phyloP scores from a whole-genome alignment of 2,329 filamentous ascomycete species.

The Sporothrix sp. region DNA sequence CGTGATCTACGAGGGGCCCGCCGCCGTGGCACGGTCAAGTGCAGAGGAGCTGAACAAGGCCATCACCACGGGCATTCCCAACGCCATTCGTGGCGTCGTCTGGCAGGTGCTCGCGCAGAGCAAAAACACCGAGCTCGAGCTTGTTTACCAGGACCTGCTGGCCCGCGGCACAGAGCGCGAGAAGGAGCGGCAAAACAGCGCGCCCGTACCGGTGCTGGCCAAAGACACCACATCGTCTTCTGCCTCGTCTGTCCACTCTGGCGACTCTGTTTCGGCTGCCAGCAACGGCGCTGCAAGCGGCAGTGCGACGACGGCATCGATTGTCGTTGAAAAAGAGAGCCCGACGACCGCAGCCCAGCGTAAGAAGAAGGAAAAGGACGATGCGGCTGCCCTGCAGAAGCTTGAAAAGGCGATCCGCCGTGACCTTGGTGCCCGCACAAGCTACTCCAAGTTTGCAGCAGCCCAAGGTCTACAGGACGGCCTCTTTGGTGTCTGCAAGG shows the following conservation, averaged over 20 bases:
- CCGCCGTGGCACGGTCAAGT: conserved; percentile 78
- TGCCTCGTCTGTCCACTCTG: conserved; percentile 75
- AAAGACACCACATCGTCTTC: conserved; percentile 63
- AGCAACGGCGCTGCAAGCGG: conserved; percentile 25
- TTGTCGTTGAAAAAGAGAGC: conserved; percentile 42
- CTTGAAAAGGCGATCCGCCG: conserved; percentile 87
- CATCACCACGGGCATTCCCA: conserved; percentile 88
- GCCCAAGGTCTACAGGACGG: conserved; percentile 87
- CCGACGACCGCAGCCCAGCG: conserved; percentile 59
- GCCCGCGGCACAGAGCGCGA: conserved; percentile 75
- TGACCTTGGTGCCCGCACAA: conserved; percentile 84
- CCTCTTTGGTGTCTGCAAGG: conserved; percentile 91
- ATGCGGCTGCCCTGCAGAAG: conserved; percentile 61
- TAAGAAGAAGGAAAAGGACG: conserved; percentile 71
- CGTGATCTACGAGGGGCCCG: conserved; percentile 87
- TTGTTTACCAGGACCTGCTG: conserved; percentile 74
- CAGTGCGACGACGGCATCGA: background rate
- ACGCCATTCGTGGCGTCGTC: conserved; percentile 91
- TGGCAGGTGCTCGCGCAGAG: conserved; percentile 97
- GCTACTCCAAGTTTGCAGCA: conserved; percentile 91
- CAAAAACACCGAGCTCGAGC: conserved; percentile 83
- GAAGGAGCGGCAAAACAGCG: conserved; percentile 49
- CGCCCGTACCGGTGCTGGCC: conserved; percentile 44
- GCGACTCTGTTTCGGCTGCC: conserved; percentile 43
- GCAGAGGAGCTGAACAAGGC: conserved; percentile 82